These are phyloP conservation scores for Phytopythium montanum DNA, from an alignment of 352 stramenopile genomes.

Conservation along the genomic window DNA sequence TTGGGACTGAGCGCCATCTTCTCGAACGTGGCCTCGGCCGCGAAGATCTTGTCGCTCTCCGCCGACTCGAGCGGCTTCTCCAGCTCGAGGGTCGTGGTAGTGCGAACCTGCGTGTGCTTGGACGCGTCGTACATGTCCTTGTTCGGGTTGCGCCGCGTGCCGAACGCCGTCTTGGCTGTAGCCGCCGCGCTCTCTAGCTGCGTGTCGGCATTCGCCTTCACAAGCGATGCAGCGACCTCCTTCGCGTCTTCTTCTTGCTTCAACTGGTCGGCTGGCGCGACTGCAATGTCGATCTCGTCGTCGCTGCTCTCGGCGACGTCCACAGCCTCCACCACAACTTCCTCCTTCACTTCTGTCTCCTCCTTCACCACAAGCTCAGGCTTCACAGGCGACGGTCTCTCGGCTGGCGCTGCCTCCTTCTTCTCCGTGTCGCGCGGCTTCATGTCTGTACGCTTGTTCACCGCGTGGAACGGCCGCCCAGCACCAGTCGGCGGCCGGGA, in stretches of 20 bases:
- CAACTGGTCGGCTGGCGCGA: neutral
- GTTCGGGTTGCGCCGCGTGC: conserved; percentile 81
- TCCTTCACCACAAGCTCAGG: neutral
- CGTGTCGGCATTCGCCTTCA: neutral
- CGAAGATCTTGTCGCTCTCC: conserved; percentile 82
- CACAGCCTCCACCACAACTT: conserved; percentile 13
- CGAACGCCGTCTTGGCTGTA: conserved; percentile 33
- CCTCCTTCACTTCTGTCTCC: conserved; percentile 9
- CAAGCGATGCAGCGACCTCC: neutral
- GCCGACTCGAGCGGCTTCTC: conserved; percentile 70
- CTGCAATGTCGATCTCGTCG: conserved; percentile 9
- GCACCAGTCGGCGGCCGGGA: neutral
- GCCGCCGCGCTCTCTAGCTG: neutral
- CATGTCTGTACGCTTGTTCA: neutral
- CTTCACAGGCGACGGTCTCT: conserved; percentile 7
- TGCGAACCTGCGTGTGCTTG: conserved; percentile 44
- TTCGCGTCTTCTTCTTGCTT: neutral
- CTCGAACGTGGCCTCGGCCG: conserved; percentile 62
- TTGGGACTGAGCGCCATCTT: conserved; percentile 66
- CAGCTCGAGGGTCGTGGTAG: conserved; percentile 62
- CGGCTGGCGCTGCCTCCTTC: neutral
- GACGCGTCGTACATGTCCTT: conserved; percentile 69
- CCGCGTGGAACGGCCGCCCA: neutral
- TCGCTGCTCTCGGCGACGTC: conserved; percentile 11
- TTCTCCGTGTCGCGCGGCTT: neutral